A percentile compares a stretch with the other conserved stretches of the same genome.
Conservation (phyloP, 805 yeast genomes). For the Blastobotrys terrestris region DNA sequence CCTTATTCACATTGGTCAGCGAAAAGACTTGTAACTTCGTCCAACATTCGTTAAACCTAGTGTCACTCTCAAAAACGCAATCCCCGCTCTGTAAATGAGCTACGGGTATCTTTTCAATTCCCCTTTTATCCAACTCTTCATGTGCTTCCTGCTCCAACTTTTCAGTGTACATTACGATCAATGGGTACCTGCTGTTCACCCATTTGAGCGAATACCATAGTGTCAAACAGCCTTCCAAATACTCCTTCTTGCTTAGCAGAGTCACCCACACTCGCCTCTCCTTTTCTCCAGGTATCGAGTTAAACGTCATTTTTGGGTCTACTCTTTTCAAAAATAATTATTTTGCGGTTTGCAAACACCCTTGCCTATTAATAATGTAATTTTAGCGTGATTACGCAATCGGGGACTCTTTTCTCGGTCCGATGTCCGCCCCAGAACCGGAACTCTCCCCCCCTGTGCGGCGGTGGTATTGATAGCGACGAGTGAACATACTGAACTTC, state of each 20-base stretch:
- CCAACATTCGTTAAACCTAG: slow-evolving; percentile 57
- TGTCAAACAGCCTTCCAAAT: slow-evolving; percentile 47
- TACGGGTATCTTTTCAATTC: slow-evolving; percentile 37
- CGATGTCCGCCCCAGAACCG: too few relatives aligned
- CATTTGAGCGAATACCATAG: slow-evolving; percentile 40
- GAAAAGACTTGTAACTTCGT: slow-evolving; percentile 52
- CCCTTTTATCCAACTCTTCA: slow-evolving; percentile 33
- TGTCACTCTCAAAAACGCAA: slow-evolving; percentile 41
- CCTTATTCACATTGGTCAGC: slow-evolving; percentile 44
- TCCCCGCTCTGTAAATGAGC: slow-evolving; percentile 36
- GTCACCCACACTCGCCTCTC: slow-evolving; percentile 41
- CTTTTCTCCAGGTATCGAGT: background rate
- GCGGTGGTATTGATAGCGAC: too few relatives aligned
- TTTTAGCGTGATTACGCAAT: too few relatives aligned
- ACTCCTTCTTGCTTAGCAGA: slow-evolving; percentile 46
- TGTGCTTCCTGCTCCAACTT: slow-evolving; percentile 40
- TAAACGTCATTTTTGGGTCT: background rate
- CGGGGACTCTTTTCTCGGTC: too few relatives aligned
- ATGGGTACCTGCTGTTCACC: slow-evolving; percentile 42
- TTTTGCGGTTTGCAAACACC: too few relatives aligned
- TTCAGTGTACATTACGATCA: slow-evolving; percentile 49
- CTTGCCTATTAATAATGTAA: too few relatives aligned
- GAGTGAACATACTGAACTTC: too few relatives aligned
- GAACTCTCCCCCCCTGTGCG: too few relatives aligned
- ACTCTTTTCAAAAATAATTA: too few relatives aligned